phyloP scores from a whole-genome alignment of 768 basidiomycete species.

The Phylloporus arenicola region DNA sequence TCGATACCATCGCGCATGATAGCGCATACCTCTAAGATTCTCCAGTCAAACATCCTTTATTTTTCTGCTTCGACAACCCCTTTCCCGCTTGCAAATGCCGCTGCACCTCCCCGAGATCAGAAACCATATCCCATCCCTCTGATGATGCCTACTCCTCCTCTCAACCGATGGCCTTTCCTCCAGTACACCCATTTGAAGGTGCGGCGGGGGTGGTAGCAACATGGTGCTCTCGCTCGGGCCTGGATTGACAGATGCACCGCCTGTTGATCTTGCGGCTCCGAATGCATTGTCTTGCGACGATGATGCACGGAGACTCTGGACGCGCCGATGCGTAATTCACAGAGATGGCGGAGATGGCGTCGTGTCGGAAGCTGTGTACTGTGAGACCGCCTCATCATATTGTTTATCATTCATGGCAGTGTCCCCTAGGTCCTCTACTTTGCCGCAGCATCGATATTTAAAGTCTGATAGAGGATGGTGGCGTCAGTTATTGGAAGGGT shows the following conservation, averaged over 20 bases:
- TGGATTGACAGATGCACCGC: too few relatives aligned
- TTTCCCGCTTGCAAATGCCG: not conserved
- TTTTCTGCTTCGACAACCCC: not conserved
- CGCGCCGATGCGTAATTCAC: not conserved
- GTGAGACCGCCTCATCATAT: too few relatives aligned
- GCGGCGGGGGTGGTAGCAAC: not conserved
- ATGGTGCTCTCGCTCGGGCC: too few relatives aligned
- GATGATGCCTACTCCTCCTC: too few relatives aligned
- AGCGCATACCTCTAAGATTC: not conserved
- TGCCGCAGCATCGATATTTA: too few relatives aligned
- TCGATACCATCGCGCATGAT: conserved; percentile 1
- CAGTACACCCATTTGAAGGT: not conserved
- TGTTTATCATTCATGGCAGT: too few relatives aligned
- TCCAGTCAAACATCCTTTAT: not conserved
- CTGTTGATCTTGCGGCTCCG: too few relatives aligned
- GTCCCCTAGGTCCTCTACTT: too few relatives aligned
- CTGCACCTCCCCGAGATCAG: not conserved
- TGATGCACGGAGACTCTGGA: not conserved
- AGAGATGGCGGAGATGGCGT: not conserved
- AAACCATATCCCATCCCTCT: not conserved
- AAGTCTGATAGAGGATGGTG: too few relatives aligned
- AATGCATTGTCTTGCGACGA: not conserved
- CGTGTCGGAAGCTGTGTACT: too few relatives aligned
- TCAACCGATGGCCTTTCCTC: not conserved
- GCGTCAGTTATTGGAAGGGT: too few relatives aligned